These are phyloP conservation scores for Phytopythium cucurbitacearum DNA, from an alignment of 352 stramenopile genomes.

Conservation along the genomic window DNA sequence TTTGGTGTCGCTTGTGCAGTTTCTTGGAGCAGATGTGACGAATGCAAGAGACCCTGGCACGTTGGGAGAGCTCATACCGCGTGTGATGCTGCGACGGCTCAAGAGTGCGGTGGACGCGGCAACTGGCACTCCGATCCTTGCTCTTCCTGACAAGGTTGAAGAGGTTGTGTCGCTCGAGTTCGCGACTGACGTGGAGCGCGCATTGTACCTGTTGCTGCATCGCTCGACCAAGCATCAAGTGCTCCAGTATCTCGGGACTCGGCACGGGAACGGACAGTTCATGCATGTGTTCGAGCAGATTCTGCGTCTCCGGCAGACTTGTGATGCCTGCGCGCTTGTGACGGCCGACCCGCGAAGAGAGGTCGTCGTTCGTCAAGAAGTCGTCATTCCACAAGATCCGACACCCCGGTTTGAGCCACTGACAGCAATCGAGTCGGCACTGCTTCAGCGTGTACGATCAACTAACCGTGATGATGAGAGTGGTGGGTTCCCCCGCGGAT, in stretches of 20 bases:
- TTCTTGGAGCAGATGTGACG: constrained; percentile 38
- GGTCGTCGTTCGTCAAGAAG: constrained; percentile 18
- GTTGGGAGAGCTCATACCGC: constrained; percentile 68
- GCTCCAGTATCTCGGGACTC: constrained; percentile 42
- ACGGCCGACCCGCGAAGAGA: constrained; percentile 40
- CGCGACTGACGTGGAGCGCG: constrained; percentile 67
- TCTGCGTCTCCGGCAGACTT: constrained; percentile 83
- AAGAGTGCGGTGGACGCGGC: constrained; percentile 63
- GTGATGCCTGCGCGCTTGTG: constrained; percentile 63
- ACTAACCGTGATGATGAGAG: neutral
- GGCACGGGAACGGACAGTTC: constrained; percentile 21
- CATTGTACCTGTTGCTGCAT: constrained; percentile 77
- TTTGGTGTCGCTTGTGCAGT: constrained; percentile 82
- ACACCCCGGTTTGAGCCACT: constrained; percentile 10
- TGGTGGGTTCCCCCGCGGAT: constrained; percentile 1
- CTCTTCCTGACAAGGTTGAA: constrained; percentile 57
- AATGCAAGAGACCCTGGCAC: neutral
- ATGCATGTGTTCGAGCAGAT: constrained; percentile 90
- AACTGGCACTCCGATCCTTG: constrained; percentile 50
- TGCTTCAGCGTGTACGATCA: constrained; percentile 28
- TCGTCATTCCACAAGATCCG: constrained; percentile 7
- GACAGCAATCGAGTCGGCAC: constrained; percentile 16
- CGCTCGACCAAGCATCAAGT: constrained; percentile 75
- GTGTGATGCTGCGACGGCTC: constrained; percentile 79
- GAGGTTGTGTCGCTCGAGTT: constrained; percentile 54